These are phyloP conservation scores for Pulicaria dysenterica DNA, from an alignment of 129 eudicot species.

Conservation along the genomic window DNA sequence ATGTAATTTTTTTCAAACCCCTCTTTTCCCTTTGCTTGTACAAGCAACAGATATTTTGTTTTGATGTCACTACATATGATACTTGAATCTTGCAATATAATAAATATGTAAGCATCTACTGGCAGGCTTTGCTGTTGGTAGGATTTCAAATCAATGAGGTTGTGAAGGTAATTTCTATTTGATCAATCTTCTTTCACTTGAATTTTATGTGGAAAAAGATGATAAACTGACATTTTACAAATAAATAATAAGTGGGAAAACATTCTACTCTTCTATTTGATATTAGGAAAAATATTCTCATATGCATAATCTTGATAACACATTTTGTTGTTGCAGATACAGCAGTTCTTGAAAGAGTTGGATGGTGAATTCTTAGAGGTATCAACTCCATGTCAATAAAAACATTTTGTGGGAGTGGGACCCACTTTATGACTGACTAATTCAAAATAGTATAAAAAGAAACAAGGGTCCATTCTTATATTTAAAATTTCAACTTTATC, in stretches of 20 bases:
- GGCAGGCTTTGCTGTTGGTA: slow-evolving; percentile 71
- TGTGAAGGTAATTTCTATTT: slow-evolving; percentile 52
- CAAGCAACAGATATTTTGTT: not conserved
- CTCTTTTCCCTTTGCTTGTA: no score
- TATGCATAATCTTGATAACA: not conserved
- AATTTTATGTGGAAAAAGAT: not conserved
- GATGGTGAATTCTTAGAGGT: slow-evolving; percentile 93
- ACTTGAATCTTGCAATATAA: slow-evolving; percentile 4
- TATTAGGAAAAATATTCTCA: not conserved
- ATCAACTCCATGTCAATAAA: not conserved
- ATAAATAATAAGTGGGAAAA: no score
- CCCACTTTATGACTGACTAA: no score
- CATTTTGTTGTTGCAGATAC: slow-evolving; percentile 53
- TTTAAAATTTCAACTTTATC: not conserved
- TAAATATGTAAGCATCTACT: not conserved
- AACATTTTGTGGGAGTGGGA: not conserved
- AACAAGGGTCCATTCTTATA: not conserved
- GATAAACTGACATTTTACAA: not conserved
- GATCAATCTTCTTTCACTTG: not conserved
- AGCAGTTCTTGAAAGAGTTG: slow-evolving; percentile 64
- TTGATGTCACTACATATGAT: not conserved
- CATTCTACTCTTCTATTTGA: not conserved
- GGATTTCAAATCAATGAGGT: slow-evolving; percentile 74
- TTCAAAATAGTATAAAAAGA: no score
- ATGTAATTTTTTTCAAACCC: not conserved